Evolutionary conservation across 2,329 filamentous ascomycete species (phyloP), one percentile per base, ranked within the genome.

Genomic region (Knufia fluminis): DNA sequence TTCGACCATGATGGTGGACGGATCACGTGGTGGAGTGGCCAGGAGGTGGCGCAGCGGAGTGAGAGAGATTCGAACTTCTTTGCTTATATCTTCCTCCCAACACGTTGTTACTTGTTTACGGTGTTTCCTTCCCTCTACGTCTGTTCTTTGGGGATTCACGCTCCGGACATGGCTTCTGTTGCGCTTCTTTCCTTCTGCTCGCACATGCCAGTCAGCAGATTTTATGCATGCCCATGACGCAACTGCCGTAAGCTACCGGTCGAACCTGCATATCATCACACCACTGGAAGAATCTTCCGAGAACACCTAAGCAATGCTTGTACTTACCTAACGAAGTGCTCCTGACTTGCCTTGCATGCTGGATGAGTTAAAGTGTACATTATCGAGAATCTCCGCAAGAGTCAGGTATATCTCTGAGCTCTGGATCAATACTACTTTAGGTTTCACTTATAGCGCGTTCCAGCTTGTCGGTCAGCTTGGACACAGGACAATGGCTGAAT

Each of bases 1-100:
- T 26, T 61, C 60, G 62, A 66, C 65, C 23, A 32, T 59, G 35
- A 46, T 50, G 26, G 20, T 19, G 14, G 20, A n/a, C 17, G 28
- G 14, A 31, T 48, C 23, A 40, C 23, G 45, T 28, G 33, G 24
- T 33, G 3, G 32, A 33, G 7, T 22, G 10, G 6, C 35, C n/a
- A 20, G 46, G 36, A 28, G 42, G 32, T 31, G 32, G 49, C 19
- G 43, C 17, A 35, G 23, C 19, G 17, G 28, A 14, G 7, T 6
- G 7, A 6, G 33, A 8, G n/a, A 16, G n/a, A 17, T 4, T 6
- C n/a, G 33, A 36, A 36, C 33, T n/a, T 19, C 33, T 36, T 16
- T 6, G 6, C 9, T 20, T 41, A 8, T 24, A 12, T 24, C 22
- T 17, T 19, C 19, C n/a, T 41, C 7, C 14, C 35, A 6, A 6